Conservation (phyloP, 2,329 filamentous ascomycete genomes). For the Penicillium vulpinum region DNA sequence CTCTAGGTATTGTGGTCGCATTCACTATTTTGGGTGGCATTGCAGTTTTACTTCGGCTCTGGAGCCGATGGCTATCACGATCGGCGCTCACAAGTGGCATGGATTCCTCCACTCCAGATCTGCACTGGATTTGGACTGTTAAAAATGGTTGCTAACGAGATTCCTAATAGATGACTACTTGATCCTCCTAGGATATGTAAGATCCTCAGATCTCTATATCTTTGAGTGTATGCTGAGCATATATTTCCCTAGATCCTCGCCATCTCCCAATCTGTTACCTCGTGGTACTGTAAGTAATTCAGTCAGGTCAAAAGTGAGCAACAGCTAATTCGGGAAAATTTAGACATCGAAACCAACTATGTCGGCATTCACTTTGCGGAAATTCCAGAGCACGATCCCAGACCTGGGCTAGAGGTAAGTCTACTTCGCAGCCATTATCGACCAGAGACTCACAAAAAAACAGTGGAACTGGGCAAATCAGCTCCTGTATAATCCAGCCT, state of each 20-base stretch:
- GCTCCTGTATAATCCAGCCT: conserved; percentile 32
- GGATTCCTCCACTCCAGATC: conserved; percentile 5
- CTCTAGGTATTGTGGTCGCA: conserved; percentile 26
- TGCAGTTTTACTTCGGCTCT: conserved; percentile 26
- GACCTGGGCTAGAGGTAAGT: conserved; percentile 19
- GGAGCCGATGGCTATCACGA: conserved; percentile 27
- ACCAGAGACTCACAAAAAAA: background rate
- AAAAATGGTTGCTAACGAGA: background rate
- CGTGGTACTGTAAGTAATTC: conserved; percentile 28
- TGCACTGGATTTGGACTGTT: background rate
- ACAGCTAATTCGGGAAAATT: background rate
- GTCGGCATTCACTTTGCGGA: conserved; percentile 28
- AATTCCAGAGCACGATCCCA: conserved; percentile 21
- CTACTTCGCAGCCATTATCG: background rate
- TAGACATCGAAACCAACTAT: conserved; percentile 30
- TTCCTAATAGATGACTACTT: conserved; percentile 24
- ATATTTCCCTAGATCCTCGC: conserved; percentile 16
- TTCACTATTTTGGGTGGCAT: conserved; percentile 27
- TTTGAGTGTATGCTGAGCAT: background rate
- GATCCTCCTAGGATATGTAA: conserved; percentile 27
- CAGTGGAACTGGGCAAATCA: conserved; percentile 32
- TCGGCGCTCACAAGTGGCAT: conserved; percentile 23
- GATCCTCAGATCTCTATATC: background rate
- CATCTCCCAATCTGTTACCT: conserved; percentile 22
- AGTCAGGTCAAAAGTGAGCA: background rate